Conservation (phyloP, 306 rosid species). For the Albizia julibrissin region DNA sequence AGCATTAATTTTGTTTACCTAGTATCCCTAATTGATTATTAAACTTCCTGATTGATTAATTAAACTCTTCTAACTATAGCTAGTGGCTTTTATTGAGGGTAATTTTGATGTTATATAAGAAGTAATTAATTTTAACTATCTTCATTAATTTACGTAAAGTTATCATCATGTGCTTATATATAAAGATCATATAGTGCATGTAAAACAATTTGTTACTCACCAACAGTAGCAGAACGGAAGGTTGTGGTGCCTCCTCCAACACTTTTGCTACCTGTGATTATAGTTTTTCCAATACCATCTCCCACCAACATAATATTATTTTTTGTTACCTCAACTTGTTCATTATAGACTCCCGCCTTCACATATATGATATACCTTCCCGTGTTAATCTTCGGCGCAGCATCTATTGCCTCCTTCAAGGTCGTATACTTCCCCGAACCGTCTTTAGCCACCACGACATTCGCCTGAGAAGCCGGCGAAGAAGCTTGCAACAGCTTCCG, state of each 20-base stretch:
- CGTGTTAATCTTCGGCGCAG: slow-evolving; percentile 32
- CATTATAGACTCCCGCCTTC: slow-evolving; percentile 58
- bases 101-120: too few species aligned
- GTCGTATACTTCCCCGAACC: slow-evolving; percentile 58
- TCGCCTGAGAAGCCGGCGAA: slow-evolving; percentile 37
- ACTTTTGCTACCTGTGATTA: slow-evolving; percentile 4
- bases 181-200: too few species aligned
- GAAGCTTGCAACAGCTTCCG: slow-evolving; percentile 54
- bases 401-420: slow-evolving; percentile 40
- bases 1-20: too few species aligned
- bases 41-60: too few species aligned
- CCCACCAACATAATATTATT: slow-evolving; percentile 3
- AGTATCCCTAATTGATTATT: too few species aligned
- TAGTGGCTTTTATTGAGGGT: too few species aligned
- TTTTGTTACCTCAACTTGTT: slow-evolving; percentile 30
- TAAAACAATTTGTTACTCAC: slow-evolving; percentile 31
- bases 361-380: slow-evolving; percentile 58
- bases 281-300: slow-evolving; percentile 5
- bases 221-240: slow-evolving; percentile 62
- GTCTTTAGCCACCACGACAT: slow-evolving; percentile 58
- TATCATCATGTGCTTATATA: too few species aligned
- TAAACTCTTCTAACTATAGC: too few species aligned
- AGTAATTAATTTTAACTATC: too few species aligned
- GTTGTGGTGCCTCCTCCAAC: slow-evolving; percentile 20
- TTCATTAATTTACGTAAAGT: too few species aligned